Base-by-base conservation (phyloP, 352 stramenopile species). In the Blastocystis sp. region DNA sequence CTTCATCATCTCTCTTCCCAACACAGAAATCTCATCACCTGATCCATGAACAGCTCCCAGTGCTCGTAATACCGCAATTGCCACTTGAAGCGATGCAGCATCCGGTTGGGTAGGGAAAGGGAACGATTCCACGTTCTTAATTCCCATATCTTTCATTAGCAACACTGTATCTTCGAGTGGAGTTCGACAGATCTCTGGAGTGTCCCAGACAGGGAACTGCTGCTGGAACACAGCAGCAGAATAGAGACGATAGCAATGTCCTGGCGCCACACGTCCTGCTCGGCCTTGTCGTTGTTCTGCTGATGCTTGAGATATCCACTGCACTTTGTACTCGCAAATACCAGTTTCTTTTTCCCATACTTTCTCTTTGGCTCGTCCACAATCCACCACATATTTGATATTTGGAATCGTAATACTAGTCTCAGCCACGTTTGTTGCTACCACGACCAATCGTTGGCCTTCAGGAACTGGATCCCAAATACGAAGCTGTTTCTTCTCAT, bases 341-440 rank as follows among this genome's bases (percentile, higher is more conserved):
- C 95, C 95, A 79, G 92, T 96, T 9, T 91, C 79, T 47, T 96
- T 91, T 90, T 98, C 95, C 63, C 98, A 98, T 66, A 98, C 96
- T 66, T 95, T 93, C 87, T 96, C 96, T 92, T 99, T 99, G 30
- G 96, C 95, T 47, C 96, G 92, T 4, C 97, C 97, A 68, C 93
- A 95, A 76, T 99, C 97, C 0, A 99, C 96, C 24, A 99, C 97
- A 81, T 98, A 98, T 54, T 96, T 79, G 50, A 93, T 93, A 2
- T 93, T 93, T 8, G 95, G 95, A 76, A 98, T 98, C 26, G 95
- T 98, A 47, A 98, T 91, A 47, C 94, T 98, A 16, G 97, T 99
- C 92, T 99, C 97, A 0, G 97, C 96, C 56, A 99, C 97, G 91
- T 99, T 99, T 20, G 97, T 99, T 16, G 96, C 95, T 24, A 99